These are phyloP conservation scores for Streptanthus diversifolius DNA, from an alignment of 345 rosid species.

Conservation along the genomic window DNA sequence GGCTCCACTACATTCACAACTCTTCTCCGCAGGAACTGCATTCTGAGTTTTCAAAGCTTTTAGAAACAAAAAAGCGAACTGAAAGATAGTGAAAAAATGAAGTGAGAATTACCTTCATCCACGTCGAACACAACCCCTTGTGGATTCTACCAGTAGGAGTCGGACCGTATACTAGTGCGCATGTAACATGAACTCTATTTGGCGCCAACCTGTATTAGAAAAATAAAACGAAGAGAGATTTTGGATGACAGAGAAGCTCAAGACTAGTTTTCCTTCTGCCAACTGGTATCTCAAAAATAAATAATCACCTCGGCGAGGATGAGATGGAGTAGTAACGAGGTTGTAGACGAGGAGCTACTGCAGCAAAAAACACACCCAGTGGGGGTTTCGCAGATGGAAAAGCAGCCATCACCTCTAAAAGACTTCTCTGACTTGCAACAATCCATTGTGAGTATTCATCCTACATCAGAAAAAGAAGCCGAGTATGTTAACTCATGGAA, in stretches of 20 bases:
- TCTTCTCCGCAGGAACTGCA: slow-evolving; percentile 52
- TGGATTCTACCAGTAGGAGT: slow-evolving; percentile 84
- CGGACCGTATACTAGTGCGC: slow-evolving; percentile 80
- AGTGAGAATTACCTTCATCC: slow-evolving; percentile 70
- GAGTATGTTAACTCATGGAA: neutral
- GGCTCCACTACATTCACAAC: slow-evolving; percentile 56
- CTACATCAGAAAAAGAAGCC: slow-evolving; percentile 33
- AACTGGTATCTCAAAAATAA: neutral
- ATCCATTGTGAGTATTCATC: slow-evolving; percentile 93
- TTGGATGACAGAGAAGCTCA: neutral
- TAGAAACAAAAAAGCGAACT: neutral
- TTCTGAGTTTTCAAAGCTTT: slow-evolving; percentile 39
- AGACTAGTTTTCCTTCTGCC: neutral
- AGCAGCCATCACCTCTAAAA: slow-evolving; percentile 88
- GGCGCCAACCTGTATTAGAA: slow-evolving; percentile 54
- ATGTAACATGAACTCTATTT: slow-evolving; percentile 80
- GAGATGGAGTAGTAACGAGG: slow-evolving; percentile 96
- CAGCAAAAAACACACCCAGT: slow-evolving; percentile 93
- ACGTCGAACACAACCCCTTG: slow-evolving; percentile 92
- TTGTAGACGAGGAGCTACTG: slow-evolving; percentile 79
- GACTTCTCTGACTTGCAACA: slow-evolving; percentile 82
- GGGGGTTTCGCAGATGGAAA: slow-evolving; percentile 91
- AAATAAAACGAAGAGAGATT: neutral
- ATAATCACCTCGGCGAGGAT: slow-evolving; percentile 76
- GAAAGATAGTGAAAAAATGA: neutral